Evolutionary conservation across 2,329 filamentous ascomycete genomes (phyloP).

Genomic region (Furcasterigmium sp.): DNA sequence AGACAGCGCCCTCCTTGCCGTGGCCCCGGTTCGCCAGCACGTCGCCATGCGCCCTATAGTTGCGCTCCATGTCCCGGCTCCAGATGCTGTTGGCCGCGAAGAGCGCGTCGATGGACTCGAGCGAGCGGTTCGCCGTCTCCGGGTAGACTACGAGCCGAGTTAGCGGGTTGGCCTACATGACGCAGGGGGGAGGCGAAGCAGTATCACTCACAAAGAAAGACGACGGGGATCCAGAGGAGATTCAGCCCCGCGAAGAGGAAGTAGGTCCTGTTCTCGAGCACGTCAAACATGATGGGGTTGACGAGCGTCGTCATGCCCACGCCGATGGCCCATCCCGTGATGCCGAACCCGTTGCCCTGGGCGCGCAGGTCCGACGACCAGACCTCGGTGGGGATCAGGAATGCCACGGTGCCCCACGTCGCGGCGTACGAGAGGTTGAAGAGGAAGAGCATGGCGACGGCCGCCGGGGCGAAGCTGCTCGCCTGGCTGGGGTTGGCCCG

Average conservation of each 20-base stretch:
- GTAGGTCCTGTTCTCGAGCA: constrained; percentile 41
- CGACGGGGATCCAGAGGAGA: constrained; percentile 42
- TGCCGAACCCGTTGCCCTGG: constrained; percentile 54
- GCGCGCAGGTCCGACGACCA: constrained; percentile 51
- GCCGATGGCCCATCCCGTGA: constrained; percentile 54
- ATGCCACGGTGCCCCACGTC: constrained; percentile 43
- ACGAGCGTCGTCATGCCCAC: constrained; percentile 48
- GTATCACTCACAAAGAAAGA: constrained; percentile 37
- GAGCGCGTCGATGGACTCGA: constrained; percentile 44
- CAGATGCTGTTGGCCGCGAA: constrained; percentile 42
- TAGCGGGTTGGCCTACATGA: too few species aligned
- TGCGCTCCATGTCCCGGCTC: constrained; percentile 36
- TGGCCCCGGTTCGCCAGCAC: constrained; percentile 12
- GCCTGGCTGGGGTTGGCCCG: constrained; percentile 26
- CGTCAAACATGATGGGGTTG: constrained; percentile 45
- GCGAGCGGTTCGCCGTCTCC: constrained; percentile 36
- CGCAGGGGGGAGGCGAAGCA: constrained; percentile 1
- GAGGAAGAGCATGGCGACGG: constrained; percentile 41
- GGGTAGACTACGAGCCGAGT: constrained; percentile 31
- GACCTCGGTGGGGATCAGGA: constrained; percentile 48
- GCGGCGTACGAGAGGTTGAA: constrained; percentile 47
- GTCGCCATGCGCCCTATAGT: constrained; percentile 26
- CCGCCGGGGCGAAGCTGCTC: constrained; percentile 33
- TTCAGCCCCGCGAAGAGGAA: constrained; percentile 47
- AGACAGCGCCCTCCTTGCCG: neutral